These are phyloP conservation scores for Penstemon newberryi DNA, from an alignment of 257 asterid genomes.

Conservation along the genomic window DNA sequence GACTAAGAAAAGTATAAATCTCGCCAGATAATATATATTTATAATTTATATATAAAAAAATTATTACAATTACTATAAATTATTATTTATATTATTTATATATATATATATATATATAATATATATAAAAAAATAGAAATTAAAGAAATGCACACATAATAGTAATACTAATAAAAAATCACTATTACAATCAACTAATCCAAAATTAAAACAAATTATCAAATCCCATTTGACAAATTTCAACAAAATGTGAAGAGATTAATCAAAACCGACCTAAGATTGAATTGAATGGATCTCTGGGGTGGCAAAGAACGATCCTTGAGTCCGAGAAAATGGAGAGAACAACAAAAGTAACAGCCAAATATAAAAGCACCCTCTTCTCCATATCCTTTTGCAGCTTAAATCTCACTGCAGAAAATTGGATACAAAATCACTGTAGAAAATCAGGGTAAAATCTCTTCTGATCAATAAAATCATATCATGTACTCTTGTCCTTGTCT, in stretches of 20 bases:
- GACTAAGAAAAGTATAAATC: no score
- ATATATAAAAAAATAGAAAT: no score
- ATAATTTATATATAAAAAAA: no score
- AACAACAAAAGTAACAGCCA: constrained; percentile 10
- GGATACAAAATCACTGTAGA: constrained; percentile 31
- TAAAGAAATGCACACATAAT: no score
- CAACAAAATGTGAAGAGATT: neutral
- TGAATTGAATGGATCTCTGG: constrained; percentile 40
- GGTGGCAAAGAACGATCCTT: constrained; percentile 28
- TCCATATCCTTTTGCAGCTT: constrained; percentile 23
- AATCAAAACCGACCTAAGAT: constrained; percentile 36
- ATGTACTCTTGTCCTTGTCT: constrained; percentile 5
- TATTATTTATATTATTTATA: no score
- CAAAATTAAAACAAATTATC: constrained; percentile 18
- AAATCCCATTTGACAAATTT: neutral
- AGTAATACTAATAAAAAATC: constrained; percentile 1
- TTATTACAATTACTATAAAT: no score
- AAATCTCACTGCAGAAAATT: constrained; percentile 33
- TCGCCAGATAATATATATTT: no score
- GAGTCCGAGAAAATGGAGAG: constrained; percentile 34
- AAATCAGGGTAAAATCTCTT: neutral
- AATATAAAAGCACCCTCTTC: constrained; percentile 26
- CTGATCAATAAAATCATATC: constrained; percentile 29
- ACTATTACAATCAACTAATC: constrained; percentile 10
- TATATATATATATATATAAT: no score